These are phyloP conservation scores for Stagonosporopsis cucurbitacearum DNA, from an alignment of 2,329 filamentous ascomycete species.

Conservation along the genomic window DNA sequence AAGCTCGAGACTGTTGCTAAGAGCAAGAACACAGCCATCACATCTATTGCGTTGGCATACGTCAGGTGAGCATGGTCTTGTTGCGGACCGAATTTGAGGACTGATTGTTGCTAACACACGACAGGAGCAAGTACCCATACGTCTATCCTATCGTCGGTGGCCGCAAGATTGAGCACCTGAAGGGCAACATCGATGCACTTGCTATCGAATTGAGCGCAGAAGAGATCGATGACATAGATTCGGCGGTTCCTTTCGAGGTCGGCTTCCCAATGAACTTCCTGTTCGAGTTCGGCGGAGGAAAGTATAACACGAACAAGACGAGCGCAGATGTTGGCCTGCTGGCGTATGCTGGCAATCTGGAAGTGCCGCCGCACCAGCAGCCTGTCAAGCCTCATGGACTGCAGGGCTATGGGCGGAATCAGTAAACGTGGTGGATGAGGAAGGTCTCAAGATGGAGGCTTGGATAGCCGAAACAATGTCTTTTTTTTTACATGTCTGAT, in stretches of 20 bases:
- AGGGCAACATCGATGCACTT: constrained; percentile 66
- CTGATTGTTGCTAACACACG: not conserved
- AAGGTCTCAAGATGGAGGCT: not conserved
- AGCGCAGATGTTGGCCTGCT: constrained; percentile 38
- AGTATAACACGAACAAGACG: constrained; percentile 40
- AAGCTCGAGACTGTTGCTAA: constrained; percentile 67
- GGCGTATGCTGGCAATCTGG: constrained; percentile 36
- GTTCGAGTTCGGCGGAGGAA: constrained; percentile 36
- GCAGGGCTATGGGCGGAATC: constrained; percentile 22
- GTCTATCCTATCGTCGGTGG: constrained; percentile 79
- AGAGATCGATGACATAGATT: constrained; percentile 63
- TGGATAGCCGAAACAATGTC: too few relatives aligned
- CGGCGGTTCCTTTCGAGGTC: constrained; percentile 58
- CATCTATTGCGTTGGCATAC: constrained; percentile 71
- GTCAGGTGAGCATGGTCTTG: constrained; percentile 56
- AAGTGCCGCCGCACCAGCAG: constrained; percentile 31
- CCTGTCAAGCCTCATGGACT: constrained; percentile 39
- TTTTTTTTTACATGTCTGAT: constrained; percentile 32
- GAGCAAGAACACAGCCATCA: constrained; percentile 63
- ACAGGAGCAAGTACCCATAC: constrained; percentile 65
- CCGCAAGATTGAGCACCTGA: constrained; percentile 73
- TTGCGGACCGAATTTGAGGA: constrained; percentile 24
- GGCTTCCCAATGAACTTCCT: constrained; percentile 62
- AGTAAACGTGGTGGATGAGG: not conserved
- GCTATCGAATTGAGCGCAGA: constrained; percentile 57